These are phyloP conservation scores for Cucurbitaria berberidis DNA, from an alignment of 2,329 filamentous ascomycete species.

Conservation along the genomic window DNA sequence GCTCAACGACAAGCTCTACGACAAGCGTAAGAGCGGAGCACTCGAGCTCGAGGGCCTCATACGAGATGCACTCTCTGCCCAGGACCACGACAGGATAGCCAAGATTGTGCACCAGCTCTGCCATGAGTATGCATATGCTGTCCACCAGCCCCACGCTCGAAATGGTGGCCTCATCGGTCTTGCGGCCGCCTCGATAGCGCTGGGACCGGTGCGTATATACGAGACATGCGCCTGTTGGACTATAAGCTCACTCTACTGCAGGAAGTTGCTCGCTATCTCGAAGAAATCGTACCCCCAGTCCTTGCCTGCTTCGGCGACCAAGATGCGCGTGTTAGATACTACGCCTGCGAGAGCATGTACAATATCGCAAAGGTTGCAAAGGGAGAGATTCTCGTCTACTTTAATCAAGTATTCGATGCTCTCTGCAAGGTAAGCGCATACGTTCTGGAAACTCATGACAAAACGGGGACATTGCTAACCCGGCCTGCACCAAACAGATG, in stretches of 20 bases:
- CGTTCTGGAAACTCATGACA: no score
- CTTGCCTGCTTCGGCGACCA: constrained; percentile 97
- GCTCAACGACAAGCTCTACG: constrained; percentile 97
- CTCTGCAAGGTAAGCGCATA: constrained; percentile 78
- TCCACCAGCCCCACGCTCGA: constrained; percentile 93
- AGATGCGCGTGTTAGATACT: constrained; percentile 95
- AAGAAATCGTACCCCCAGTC: constrained; percentile 93
- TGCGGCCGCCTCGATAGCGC: constrained; percentile 91
- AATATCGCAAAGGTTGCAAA: constrained; percentile 99
- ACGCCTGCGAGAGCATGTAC: constrained; percentile 99
- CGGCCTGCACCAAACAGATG: constrained; percentile 62
- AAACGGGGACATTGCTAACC: constrained; percentile 23
- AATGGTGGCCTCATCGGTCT: constrained; percentile 96
- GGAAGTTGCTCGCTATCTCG: constrained; percentile 90
- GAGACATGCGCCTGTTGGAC: not conserved
- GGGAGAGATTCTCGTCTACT: constrained; percentile 94
- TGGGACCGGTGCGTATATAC: constrained; percentile 75
- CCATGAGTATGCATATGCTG: constrained; percentile 96
- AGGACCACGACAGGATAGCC: constrained; percentile 80
- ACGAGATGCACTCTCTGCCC: constrained; percentile 76
- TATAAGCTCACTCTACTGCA: constrained; percentile 51
- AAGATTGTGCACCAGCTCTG: constrained; percentile 95
- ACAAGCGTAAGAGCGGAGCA: constrained; percentile 95
- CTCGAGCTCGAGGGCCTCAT: constrained; percentile 93
- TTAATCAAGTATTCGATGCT: constrained; percentile 98